A percentile compares a stretch with the other conserved stretches of the same genome.
phyloP scores from a whole-genome alignment of 2,329 filamentous ascomycete genomes.

The Nakataea oryzae region DNA sequence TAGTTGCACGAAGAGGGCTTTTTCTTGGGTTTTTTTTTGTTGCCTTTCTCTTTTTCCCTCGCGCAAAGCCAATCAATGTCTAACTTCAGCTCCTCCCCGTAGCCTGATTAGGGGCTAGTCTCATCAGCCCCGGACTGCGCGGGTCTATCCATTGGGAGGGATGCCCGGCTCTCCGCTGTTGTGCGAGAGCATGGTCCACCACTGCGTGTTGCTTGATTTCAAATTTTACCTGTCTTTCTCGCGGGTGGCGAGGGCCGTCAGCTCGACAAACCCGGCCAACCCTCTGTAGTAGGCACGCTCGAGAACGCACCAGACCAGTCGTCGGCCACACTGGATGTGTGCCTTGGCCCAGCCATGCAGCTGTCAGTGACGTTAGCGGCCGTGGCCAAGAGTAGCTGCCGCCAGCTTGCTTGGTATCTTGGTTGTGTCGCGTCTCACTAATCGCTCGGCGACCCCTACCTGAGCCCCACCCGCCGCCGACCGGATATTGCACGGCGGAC shows the following conservation, averaged over 20 bases:
- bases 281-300: no score
- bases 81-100: neutral
- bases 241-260: neutral
- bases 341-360: neutral
- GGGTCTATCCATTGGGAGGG: neutral
- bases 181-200: neutral
- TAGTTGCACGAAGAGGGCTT: no score
- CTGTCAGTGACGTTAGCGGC: neutral
- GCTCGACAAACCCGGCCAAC: no score
- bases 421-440: neutral
- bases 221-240: neutral
- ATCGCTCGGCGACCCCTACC: neutral
- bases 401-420: neutral
- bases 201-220: neutral
- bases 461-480: no score
- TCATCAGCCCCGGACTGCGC: neutral
- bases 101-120: neutral
- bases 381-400: neutral
- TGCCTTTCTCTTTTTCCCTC: no score
- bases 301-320: no score
- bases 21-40: no score
- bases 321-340: neutral
- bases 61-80: neutral
- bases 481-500: neutral
- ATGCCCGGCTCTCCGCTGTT: neutral